phyloP scores from a whole-genome alignment of 176 grass and related monocot genomes.

The Eleusine indica region DNA sequence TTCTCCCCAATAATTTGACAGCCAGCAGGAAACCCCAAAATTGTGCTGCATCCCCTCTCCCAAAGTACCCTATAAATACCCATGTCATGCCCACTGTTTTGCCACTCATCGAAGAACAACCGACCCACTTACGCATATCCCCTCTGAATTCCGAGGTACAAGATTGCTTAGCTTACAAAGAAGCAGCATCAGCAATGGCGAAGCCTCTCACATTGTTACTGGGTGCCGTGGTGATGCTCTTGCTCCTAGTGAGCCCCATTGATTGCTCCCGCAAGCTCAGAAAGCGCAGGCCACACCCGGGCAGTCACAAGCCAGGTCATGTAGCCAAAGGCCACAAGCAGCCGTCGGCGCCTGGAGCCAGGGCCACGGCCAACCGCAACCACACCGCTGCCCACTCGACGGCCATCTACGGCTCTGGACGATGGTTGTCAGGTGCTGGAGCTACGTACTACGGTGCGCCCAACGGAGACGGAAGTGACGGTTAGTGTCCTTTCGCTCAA shows the following conservation, averaged over 20 bases:
- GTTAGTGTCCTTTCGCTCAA: conserved; percentile 5
- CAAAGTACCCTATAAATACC: conserved; percentile 39
- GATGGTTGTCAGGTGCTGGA: conserved; percentile 61
- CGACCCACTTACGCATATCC: conserved; percentile 6
- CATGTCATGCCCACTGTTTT: background rate
- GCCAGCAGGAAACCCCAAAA: conserved; percentile 17
- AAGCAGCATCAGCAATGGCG: conserved; percentile 37
- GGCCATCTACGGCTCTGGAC: conserved; percentile 27
- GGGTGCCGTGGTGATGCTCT: conserved; percentile 28
- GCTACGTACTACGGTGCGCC: conserved; percentile 82
- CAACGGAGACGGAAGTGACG: conserved; percentile 77
- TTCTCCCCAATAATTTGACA: conserved; percentile 52
- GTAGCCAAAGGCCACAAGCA: background rate
- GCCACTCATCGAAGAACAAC: conserved; percentile 38
- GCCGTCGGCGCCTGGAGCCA: background rate
- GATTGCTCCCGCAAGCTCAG: conserved; percentile 45
- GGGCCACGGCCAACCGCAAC: conserved; percentile 12
- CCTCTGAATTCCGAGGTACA: background rate
- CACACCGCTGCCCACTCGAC: conserved; percentile 20
- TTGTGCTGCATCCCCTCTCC: conserved; percentile 20
- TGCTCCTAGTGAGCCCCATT: conserved; percentile 49
- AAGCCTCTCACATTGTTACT: conserved; percentile 30
- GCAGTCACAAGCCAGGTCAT: conserved; percentile 4
- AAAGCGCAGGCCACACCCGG: background rate
- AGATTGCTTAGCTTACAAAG: background rate